Percentiles rank a stretch among this genome's conserved stretches.
These are phyloP conservation scores for Cajanus cajan DNA, from an alignment of 306 rosid genomes.

Conservation along the genomic window DNA sequence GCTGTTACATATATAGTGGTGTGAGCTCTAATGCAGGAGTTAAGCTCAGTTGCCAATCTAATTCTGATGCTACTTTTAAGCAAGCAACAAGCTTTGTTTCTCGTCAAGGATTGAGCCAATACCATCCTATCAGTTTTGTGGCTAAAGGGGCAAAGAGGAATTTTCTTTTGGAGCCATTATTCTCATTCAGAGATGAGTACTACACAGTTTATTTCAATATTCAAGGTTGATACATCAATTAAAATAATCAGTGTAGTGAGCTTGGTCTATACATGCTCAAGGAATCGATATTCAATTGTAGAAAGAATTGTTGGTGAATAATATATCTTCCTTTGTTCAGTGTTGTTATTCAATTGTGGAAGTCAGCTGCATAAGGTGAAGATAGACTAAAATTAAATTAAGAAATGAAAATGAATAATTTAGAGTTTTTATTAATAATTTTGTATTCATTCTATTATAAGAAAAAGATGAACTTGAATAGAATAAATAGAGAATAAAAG, in stretches of 20 bases:
- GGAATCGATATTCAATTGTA: background rate
- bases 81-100: slow-evolving; percentile 66
- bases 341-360: background rate
- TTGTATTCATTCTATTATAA: no score
- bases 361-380: background rate
- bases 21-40: slow-evolving; percentile 31
- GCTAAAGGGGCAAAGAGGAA: slow-evolving; percentile 60
- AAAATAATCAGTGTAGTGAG: background rate
- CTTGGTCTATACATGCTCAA: background rate
- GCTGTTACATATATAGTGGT: slow-evolving; percentile 58
- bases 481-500: no score
- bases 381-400: no score
- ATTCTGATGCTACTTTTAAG: slow-evolving; percentile 30
- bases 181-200: slow-evolving; percentile 58
- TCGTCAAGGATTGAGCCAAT: slow-evolving; percentile 49
- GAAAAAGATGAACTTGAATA: no score
- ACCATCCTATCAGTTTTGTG: slow-evolving; percentile 74
- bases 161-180: slow-evolving; percentile 71
- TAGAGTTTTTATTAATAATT: no score
- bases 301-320: background rate
- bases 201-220: slow-evolving; percentile 81
- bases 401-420: no score
- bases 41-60: slow-evolving; percentile 59
- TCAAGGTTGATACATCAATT: background rate
- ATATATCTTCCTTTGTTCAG: background rate